Evolutionary conservation across 2,329 filamentous ascomycete species (phyloP).

Genomic region (Epichloe bromicola): DNA sequence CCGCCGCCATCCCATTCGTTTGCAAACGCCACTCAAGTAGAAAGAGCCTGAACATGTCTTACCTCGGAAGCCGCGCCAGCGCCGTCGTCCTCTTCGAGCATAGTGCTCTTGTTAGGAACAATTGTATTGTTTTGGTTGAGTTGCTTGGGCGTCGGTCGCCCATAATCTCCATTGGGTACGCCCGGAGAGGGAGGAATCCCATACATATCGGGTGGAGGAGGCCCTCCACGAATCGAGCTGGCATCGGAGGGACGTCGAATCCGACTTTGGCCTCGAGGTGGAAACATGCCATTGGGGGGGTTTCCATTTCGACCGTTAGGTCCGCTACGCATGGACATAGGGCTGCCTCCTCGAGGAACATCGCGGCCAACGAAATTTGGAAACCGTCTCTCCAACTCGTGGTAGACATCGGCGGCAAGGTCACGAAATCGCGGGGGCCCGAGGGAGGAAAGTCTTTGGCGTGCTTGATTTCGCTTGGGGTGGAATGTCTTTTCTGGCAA

Average conservation of each 20-base stretch:
- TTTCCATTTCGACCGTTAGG: conserved; percentile 48
- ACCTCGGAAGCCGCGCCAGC: conserved; percentile 27
- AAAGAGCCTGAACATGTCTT: conserved; percentile 8
- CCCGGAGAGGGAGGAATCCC: conserved; percentile 49
- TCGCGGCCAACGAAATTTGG: conserved; percentile 64
- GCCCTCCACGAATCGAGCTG: conserved; percentile 40
- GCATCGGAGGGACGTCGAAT: conserved; percentile 48
- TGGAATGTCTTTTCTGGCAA: conserved; percentile 83
- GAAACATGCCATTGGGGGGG: conserved; percentile 37
- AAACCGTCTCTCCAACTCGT: conserved; percentile 82
- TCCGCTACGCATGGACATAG: conserved; percentile 47
- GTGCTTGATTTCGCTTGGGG: conserved; percentile 93
- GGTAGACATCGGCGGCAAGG: conserved; percentile 89
- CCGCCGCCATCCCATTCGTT: background rate
- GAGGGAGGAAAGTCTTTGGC: conserved; percentile 84
- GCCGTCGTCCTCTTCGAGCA: conserved; percentile 91
- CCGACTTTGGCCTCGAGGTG: conserved; percentile 38
- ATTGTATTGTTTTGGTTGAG: conserved; percentile 86
- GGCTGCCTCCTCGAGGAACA: conserved; percentile 55
- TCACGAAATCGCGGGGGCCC: conserved; percentile 80
- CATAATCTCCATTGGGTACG: conserved; percentile 49
- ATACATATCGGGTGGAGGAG: conserved; percentile 30
- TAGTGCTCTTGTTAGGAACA: conserved; percentile 92
- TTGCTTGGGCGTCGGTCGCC: conserved; percentile 71
- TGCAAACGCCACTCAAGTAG: background rate